Base-by-base conservation (phyloP, 257 asterid genomes). In the Solanum clarkiae region DNA sequence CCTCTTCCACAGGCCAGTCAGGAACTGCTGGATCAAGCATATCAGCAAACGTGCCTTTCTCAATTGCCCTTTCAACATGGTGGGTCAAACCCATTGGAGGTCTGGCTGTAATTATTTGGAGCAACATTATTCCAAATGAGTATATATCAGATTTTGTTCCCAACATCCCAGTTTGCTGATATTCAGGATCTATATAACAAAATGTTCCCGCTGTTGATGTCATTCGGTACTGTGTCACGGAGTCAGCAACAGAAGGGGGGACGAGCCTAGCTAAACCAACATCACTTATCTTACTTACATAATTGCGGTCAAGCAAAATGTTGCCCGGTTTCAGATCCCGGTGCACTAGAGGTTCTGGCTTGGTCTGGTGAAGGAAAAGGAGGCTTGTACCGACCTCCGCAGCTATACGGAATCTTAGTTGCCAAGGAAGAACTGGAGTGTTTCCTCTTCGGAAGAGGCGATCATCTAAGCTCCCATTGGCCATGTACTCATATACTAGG, bases 261-360 rank as follows among this genome's bases (percentile, higher is more conserved):
- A 95, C 99, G 0, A 95, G 98, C 90, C 99, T 89, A 4, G 99
- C 98, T 83, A 95, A 81, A 49, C 99, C 99, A 10, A 95, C 99
- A 70, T 95, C 99, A 29, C 97, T 94, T 81, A 95, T 95, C 90
- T 95, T 95, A 95, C 98, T 91, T 22, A 93, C 98, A 42, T 86
- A 94, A 90, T 94, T 94, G 26, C 98, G 90, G 92, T 95, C 98
- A 10, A 95, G 98, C 86, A 95, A 84, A 85, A 95, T 94, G 88
- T 94, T 95, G 63, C 92, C 98, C 3, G 97, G 98, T 89, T 95
- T 95, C 49, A 95, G 90, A 90, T 95, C 98, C 66, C 98, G 86
- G 90, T 93, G 98, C n/a, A 94, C 99, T 11, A 95, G 92, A 54
- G 98, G 98, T 77, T 95, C 98, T 9, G 99, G 99, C 91, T 95